Evolutionary conservation across 441 rosid genomes (phyloP).

Genomic region (Theobroma grandiflorum): DNA sequence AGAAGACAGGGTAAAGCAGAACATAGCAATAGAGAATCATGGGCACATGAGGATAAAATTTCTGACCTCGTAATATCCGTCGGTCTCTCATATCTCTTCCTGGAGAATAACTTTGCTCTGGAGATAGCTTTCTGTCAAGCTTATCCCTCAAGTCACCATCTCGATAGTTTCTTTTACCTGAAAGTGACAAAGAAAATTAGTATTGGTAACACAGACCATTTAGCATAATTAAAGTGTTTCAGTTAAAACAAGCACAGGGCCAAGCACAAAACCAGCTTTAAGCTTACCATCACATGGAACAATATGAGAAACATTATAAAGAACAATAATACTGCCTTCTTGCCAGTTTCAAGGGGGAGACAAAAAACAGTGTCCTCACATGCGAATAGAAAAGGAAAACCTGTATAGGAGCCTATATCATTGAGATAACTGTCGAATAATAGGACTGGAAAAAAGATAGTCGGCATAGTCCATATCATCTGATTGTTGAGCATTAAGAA

Average conservation of each 20-base stretch:
- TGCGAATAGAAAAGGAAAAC: constrained; percentile 54
- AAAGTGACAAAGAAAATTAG: constrained; percentile 37
- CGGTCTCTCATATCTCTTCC: constrained; percentile 57
- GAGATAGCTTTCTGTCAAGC: constrained; percentile 81
- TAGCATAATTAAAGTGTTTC: constrained; percentile 15
- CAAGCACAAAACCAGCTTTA: constrained; percentile 37
- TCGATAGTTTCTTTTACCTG: constrained; percentile 67
- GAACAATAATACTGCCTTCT: constrained; percentile 63
- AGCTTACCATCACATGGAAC: constrained; percentile 60
- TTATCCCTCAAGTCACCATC: constrained; percentile 83
- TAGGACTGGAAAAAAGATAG: constrained; percentile 44
- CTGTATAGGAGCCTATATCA: constrained; percentile 46
- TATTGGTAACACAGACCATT: constrained; percentile 34
- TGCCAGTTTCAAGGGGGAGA: constrained; percentile 59
- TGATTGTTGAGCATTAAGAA: constrained; percentile 51
- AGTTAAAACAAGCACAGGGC: constrained; percentile 38
- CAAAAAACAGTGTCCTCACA: constrained; percentile 51
- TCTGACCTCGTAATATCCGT: constrained; percentile 60
- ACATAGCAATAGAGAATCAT: background rate
- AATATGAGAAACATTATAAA: constrained; percentile 58
- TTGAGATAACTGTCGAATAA: constrained; percentile 44
- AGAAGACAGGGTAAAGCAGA: background rate
- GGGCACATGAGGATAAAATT: constrained; percentile 14
- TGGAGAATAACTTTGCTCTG: constrained; percentile 62
- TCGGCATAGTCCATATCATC: constrained; percentile 48